phyloP scores from a whole-genome alignment of 202 grass and related monocot genomes.

The Schoenoplectus triqueter region DNA sequence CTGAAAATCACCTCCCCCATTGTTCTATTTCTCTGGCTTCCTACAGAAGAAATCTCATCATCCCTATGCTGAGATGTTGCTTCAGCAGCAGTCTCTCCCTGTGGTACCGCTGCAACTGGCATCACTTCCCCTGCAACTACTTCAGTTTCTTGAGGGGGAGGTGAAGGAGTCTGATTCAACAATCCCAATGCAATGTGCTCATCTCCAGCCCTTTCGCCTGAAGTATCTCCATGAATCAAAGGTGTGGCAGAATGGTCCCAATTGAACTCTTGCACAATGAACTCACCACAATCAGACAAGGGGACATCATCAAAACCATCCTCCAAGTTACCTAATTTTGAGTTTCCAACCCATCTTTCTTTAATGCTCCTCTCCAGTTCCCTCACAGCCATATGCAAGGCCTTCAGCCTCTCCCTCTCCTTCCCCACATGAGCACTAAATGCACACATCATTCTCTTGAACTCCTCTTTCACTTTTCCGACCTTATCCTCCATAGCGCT shows the following conservation, averaged over 20 bases:
- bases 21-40: slow-evolving; percentile 13
- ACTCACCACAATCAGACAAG: slow-evolving; percentile 56
- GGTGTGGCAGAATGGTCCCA: slow-evolving; percentile 20
- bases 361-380: slow-evolving; percentile 66
- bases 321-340: slow-evolving; percentile 65
- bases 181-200: background rate
- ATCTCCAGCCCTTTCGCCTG: background rate
- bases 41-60: slow-evolving; percentile 40
- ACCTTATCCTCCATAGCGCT: slow-evolving; percentile 40
- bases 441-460: slow-evolving; percentile 38
- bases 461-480: slow-evolving; percentile 46
- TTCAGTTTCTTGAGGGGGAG: background rate
- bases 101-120: slow-evolving; percentile 33
- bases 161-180: slow-evolving; percentile 23
- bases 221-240: background rate
- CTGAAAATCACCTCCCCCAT: slow-evolving; percentile 2
- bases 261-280: slow-evolving; percentile 66
- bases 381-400: slow-evolving; percentile 54
- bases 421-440: slow-evolving; percentile 61
- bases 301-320: slow-evolving; percentile 67
- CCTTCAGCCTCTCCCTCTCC: slow-evolving; percentile 59
- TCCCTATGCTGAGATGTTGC: slow-evolving; percentile 40
- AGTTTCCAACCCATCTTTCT: slow-evolving; percentile 54
- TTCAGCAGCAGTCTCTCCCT: slow-evolving; percentile 39
- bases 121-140: slow-evolving; percentile 7